Evolutionary conservation across 352 stramenopile genomes (phyloP), one percentile per base, ranked within the genome.

Genomic region (Phytophthora meadii): DNA sequence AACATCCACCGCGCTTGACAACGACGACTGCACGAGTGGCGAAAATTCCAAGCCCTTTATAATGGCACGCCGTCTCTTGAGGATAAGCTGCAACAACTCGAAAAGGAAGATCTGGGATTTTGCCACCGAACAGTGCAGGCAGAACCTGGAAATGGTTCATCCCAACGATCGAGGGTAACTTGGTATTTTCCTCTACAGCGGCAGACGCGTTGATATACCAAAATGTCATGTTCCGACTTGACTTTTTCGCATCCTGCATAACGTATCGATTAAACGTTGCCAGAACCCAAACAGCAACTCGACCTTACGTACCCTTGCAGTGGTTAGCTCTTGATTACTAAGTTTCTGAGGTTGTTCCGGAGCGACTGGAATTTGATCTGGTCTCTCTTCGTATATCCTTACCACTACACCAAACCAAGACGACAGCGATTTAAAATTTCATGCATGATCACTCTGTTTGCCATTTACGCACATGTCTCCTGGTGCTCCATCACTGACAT

Each of bases 1-100:
- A 90, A 53, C 84, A 93, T 22, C 70, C 77, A 7, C 84, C 84
- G 9, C 77, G 77, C 62, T 87, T 89, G n/a, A 90, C 82, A n/a
- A 90, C 56, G 9, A 93, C 68, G 15, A 91, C 81, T 0, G 84
- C 73, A 22, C 79, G 81, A 17, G 79, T 83, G 12, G 69, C 81
- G 6, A 81, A 62, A 24, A 93, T 81, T 8, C 68, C 76, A 27
- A 93, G 75, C 1, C 82, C 84, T 65, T 89, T 77, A 45, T 74
- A 71, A 47, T 89, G 63, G 37, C 84, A 93, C n/a, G 82, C 84
- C 4, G 82, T 93, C 14, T 88, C 81, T 47, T 88, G 71, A 0
- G 84, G 84, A 55, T 86, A 90, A 8, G 84, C 81, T 32, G 76
- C 74, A 49, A 93, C 78, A 8, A 88, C 37, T 7, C 82, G 82